phyloP scores from a whole-genome alignment of 2,329 filamentous ascomycete species.

The Botryotinia narcissicola region DNA sequence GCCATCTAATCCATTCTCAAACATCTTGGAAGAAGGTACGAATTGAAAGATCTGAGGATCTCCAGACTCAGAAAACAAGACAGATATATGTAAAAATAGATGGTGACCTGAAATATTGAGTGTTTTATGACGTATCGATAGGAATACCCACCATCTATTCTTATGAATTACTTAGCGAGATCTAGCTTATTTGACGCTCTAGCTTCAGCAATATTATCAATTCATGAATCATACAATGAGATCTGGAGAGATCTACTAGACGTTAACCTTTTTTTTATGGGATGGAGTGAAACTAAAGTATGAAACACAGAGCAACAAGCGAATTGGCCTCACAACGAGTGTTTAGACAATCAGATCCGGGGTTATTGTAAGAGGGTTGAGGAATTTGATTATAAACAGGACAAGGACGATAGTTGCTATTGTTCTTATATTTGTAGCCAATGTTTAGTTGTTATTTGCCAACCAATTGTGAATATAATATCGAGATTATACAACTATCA shows the following conservation, averaged over 20 bases:
- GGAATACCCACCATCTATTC: background rate
- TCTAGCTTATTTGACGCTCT: background rate
- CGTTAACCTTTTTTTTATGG: accelerated
- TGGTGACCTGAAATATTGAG: accelerated
- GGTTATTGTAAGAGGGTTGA: background rate
- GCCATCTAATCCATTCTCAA: background rate
- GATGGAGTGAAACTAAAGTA: background rate
- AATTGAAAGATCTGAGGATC: accelerated
- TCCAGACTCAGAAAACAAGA: accelerated
- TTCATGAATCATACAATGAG: background rate
- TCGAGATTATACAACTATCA: accelerated
- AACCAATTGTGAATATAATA: background rate
- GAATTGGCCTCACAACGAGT: accelerated
- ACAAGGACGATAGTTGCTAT: background rate
- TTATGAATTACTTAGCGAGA: background rate
- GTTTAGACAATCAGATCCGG: accelerated
- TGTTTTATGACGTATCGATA: background rate
- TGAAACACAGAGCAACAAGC: background rate
- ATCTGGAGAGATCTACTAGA: accelerated
- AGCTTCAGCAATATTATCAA: background rate
- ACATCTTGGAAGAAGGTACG: background rate
- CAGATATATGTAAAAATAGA: background rate
- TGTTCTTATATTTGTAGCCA: background rate
- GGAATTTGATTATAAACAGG: accelerated
- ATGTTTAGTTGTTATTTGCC: accelerated